Conservation (phyloP, 768 basidiomycete genomes). For the Naematelia encephala region DNA sequence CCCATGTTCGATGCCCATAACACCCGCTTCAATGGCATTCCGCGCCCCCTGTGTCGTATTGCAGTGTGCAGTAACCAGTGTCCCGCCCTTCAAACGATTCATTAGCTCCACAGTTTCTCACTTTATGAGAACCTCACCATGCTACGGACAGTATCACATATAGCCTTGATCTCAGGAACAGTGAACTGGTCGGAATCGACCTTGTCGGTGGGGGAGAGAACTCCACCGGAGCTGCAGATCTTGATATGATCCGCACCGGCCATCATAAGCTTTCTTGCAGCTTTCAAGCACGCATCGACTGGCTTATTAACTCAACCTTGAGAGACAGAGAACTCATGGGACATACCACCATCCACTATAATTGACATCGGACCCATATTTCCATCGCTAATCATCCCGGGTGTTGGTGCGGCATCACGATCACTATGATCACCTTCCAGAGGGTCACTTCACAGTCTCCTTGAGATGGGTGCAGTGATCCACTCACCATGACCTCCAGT, state of each 20-base stretch:
- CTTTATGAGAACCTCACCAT: constrained; percentile 16
- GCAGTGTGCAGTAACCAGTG: constrained; percentile 23
- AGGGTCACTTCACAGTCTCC: neutral
- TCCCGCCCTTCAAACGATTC: constrained; percentile 2
- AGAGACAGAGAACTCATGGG: too few relatives aligned
- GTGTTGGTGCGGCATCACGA: neutral
- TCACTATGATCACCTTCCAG: constrained; percentile 4
- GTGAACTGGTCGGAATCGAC: constrained; percentile 27
- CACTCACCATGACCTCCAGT: constrained; percentile 24
- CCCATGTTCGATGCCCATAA: constrained; percentile 31
- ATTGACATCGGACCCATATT: too few relatives aligned
- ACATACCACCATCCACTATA: constrained; percentile 20
- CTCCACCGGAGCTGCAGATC: constrained; percentile 26
- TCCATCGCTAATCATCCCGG: too few relatives aligned
- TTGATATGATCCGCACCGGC: constrained; percentile 31
- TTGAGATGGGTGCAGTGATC: neutral
- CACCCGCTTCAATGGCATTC: constrained; percentile 27
- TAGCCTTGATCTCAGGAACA: constrained; percentile 30
- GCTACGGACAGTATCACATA: constrained; percentile 25
- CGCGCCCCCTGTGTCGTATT: constrained; percentile 18
- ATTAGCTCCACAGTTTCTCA: neutral
- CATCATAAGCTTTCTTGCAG: constrained; percentile 25
- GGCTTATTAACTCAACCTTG: neutral
- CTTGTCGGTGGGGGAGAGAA: constrained; percentile 22
- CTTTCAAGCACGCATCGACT: constrained; percentile 27